Conservation (phyloP, 108 stramenopile genomes). For the Skeletonema marinoi region DNA sequence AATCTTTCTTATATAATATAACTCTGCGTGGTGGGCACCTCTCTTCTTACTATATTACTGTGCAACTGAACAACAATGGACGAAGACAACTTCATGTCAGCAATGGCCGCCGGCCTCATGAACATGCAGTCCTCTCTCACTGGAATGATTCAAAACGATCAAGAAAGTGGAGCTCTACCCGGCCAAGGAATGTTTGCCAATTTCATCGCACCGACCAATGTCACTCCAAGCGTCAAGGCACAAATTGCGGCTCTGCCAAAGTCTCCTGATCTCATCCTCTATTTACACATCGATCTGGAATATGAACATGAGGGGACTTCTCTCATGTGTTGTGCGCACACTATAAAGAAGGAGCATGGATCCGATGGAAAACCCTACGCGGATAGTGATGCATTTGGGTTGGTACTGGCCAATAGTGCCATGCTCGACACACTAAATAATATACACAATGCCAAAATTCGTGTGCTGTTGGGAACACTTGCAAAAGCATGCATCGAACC, state of each 20-base stretch:
- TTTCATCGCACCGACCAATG: background rate
- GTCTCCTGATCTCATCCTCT: background rate
- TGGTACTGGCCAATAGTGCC: background rate
- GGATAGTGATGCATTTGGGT: background rate
- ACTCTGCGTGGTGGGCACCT: too few relatives aligned
- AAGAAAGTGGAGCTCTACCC: background rate
- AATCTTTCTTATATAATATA: too few relatives aligned
- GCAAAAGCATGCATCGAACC: background rate
- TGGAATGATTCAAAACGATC: background rate
- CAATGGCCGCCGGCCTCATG: background rate
- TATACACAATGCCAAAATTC: background rate
- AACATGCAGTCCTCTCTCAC: background rate
- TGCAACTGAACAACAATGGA: background rate
- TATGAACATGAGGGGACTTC: background rate
- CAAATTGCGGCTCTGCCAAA: background rate
- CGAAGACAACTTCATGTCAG: background rate
- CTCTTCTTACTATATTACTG: too few relatives aligned
- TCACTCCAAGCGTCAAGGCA: background rate
- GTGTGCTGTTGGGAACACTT: background rate
- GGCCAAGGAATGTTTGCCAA: background rate
- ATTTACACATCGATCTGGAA: background rate
- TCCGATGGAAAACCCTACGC: background rate
- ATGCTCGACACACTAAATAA: background rate
- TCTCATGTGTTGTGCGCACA: background rate
- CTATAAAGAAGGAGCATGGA: background rate